Conservation (phyloP, 73 alveolate species). For the Paramecium caudatum region DNA sequence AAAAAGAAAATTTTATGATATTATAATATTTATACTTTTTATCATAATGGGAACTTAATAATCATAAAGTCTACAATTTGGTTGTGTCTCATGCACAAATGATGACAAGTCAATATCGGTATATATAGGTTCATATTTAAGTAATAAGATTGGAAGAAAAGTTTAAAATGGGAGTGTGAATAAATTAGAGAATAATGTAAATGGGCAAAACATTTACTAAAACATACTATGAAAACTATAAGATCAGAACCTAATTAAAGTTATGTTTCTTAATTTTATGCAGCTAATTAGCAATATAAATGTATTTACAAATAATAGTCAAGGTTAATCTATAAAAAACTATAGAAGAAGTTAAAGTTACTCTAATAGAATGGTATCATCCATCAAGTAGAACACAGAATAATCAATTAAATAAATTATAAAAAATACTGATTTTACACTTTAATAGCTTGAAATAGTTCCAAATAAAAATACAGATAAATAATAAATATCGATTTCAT, state of each 20-base stretch:
- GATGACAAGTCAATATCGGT: background rate
- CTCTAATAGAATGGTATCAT: background rate
- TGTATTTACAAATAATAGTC: background rate
- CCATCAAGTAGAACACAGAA: constrained; percentile 16
- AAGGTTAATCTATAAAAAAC: constrained; percentile 11
- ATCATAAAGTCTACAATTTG: background rate
- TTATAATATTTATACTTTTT: background rate
- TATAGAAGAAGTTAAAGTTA: constrained; percentile 23
- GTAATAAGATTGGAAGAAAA: constrained; percentile 8
- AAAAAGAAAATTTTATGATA: background rate
- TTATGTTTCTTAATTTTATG: background rate
- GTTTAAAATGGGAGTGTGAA: background rate
- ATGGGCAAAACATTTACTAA: constrained; percentile 42
- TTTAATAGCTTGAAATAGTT: background rate
- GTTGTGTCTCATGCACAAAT: background rate
- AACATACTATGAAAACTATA: background rate
- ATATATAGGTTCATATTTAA: background rate
- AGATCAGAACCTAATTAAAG: background rate
- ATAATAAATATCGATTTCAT: constrained; percentile 13
- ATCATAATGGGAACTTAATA: constrained; percentile 40
- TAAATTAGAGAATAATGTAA: background rate
- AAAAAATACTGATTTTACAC: background rate
- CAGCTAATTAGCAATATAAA: background rate
- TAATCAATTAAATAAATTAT: background rate
- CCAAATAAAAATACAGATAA: background rate